Base-by-base conservation (phyloP, 768 basidiomycete species). In the Calocybe gangraenosa region DNA sequence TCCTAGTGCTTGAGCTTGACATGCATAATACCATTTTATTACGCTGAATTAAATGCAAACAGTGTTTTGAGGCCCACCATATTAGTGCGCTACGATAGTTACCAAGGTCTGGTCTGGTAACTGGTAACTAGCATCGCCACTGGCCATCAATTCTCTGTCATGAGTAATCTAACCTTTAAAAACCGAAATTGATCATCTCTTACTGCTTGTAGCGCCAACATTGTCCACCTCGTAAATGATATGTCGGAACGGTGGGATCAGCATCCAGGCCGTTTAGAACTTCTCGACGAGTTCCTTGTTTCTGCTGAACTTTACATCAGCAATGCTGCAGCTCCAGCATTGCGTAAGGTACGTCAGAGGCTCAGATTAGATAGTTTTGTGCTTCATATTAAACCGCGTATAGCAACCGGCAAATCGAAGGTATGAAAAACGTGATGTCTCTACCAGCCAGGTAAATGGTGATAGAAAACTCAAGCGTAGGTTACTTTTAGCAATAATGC, bases 221-320 rank as follows among this genome's bases (percentile, higher is more conserved):
- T 31, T 28, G 11, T 6, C 5, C 25, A 5, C 11, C 25, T 28
- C n/a, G n/a, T n/a, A n/a, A 28, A 6, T 28, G 42, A 49, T 46
- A 69, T 68, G 69, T 58, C 67, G 33, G 61, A 62, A 47, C 51
- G 55, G 23, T 66, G 68, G 65, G 64, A 65, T 41, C 54, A 47
- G 25, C 44, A 54, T 25, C 31, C 46, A 9, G 46, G 51, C 33
- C 53, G 56, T 42, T 46, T 53, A 36, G 57, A 58, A 18, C 33
- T 43, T 25, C 56, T 54, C 35, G 65, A 57, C 49, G 84, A 87
- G 59, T 84, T 80, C 56, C 70, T 79, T 47, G 73, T 81, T 44
- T 73, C 75, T 40, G 77, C 74, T 7, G 80, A 87, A 53, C 65
- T 88, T 19, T 84, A 79, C 51, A 65, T 87, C 15, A 78, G 81